phyloP scores from a whole-genome alignment of 306 rosid genomes.

The Acmispon strigosus region DNA sequence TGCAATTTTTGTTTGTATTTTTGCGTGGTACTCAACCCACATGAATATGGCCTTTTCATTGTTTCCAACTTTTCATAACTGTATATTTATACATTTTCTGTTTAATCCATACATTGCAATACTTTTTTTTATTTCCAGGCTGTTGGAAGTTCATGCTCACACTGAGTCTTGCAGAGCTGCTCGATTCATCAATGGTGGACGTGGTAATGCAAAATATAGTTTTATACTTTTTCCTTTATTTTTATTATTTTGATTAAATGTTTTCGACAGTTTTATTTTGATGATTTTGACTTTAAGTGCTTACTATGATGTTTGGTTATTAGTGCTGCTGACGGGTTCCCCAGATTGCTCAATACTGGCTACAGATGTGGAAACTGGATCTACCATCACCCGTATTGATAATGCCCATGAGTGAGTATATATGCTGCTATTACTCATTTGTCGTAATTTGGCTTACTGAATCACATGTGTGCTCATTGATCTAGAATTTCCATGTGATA shows the following conservation, averaged over 20 bases:
- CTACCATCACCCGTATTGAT: slow-evolving; percentile 61
- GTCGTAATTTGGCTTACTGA: background rate
- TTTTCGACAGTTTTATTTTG: background rate
- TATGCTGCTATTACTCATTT: background rate
- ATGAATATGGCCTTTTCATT: background rate
- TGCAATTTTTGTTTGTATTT: background rate
- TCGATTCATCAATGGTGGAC: slow-evolving; percentile 69
- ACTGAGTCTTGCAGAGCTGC: slow-evolving; percentile 76
- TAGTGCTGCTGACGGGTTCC: slow-evolving; percentile 80
- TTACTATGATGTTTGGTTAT: slow-evolving; percentile 8
- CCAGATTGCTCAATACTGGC: slow-evolving; percentile 77
- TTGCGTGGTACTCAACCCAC: background rate
- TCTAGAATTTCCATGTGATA: background rate
- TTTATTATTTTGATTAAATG: background rate
- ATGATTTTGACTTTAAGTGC: slow-evolving; percentile 2
- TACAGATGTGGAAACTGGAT: slow-evolving; percentile 83
- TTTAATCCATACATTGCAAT: background rate
- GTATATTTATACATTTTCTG: background rate
- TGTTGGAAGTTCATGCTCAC: slow-evolving; percentile 74
- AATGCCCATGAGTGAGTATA: slow-evolving; percentile 64
- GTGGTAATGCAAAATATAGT: slow-evolving; percentile 36
- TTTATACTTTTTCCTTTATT: background rate
- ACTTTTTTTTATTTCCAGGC: slow-evolving; percentile 23
- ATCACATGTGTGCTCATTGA: background rate
- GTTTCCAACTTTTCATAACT: background rate